These are phyloP conservation scores for Desmodesmus armatus DNA, from an alignment of 139 green algal genomes.

Conservation along the genomic window DNA sequence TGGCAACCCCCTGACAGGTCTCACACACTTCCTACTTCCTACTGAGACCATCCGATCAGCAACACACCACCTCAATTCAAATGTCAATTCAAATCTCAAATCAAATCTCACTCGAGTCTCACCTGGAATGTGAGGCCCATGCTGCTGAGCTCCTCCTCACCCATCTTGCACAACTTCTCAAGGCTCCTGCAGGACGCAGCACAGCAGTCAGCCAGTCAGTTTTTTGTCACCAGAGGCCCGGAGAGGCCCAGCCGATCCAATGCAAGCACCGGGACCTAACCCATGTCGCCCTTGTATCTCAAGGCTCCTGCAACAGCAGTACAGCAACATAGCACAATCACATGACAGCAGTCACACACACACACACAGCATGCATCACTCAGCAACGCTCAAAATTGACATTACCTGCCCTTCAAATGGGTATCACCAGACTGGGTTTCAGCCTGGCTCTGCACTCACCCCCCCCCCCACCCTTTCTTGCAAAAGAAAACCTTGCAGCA, in stretches of 20 bases:
- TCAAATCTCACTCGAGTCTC: too few species aligned
- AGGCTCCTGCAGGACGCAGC: constrained; percentile 32
- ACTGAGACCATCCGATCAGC: too few species aligned
- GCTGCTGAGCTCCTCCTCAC: constrained; percentile 40
- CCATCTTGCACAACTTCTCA: constrained; percentile 58
- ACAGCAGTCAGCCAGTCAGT: not conserved
- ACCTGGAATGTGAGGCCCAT: constrained; percentile 72
- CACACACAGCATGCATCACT: not conserved
- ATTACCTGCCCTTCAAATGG: too few species aligned
- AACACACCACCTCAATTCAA: too few species aligned
- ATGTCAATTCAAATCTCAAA: too few species aligned
- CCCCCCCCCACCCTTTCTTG: too few species aligned
- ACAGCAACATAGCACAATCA: not conserved
- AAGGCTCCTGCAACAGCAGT: not conserved
- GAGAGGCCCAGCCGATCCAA: not conserved
- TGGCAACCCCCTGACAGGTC: too few species aligned
- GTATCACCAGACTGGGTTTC: too few species aligned
- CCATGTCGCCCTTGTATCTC: not conserved
- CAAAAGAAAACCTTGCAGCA: too few species aligned
- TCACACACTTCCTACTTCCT: too few species aligned
- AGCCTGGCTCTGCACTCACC: too few species aligned
- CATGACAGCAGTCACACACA: not conserved
- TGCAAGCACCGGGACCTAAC: not conserved
- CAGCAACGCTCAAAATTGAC: too few species aligned
- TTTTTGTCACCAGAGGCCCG: not conserved